Evolutionary conservation across 169 alveolate species (phyloP), one percentile per base, ranked within the genome.

Genomic region (Plasmodium blacklocki): DNA sequence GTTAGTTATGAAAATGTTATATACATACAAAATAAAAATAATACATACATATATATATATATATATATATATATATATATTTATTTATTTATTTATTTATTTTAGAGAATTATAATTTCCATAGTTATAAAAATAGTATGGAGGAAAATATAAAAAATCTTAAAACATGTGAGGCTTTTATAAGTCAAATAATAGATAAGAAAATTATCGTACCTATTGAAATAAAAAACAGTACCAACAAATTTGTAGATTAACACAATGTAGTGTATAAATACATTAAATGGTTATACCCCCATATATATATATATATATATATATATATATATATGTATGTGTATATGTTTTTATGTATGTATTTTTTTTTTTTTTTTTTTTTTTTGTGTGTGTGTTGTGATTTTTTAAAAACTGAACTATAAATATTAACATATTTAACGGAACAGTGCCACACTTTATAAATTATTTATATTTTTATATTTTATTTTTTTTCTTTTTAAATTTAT

Each of bases 161-260:
- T 15, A 26, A n/a, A 54, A 45, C 75, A 0, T 75, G 88, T 19
- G 75, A 62, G 1, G 12, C 26, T n/a, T 60, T 75, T 19, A 75
- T 75, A 19, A 75, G 26, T 43, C 68, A 68, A 14, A 26, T 75
- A 7, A 56, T 39, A 68, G 63, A 68, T 21, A 60, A 75, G 49
- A 75, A 26, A 50, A 75, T 75, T 21, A 39, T 75, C n/a, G 75
- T 75, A 3, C 88, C 88, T 12, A 14, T 75, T 2, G 88, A 75
- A 32, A 29, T 73, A 73, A 73, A 32, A 58, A 73, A 52, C 39
- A 63, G 54, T 14, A 29, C 8, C 14, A 18, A 19, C n/a, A 73
- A 19, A 49, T 29, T 39, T 56, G 58, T 50, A 29, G 71, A 50
- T 23, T 67, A 64, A 14, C 45, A 62, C 19, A 62, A 7, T 23